Evolutionary conservation across 257 asterid genomes (phyloP).

Genomic region (Jacaranda mimosifolia): DNA sequence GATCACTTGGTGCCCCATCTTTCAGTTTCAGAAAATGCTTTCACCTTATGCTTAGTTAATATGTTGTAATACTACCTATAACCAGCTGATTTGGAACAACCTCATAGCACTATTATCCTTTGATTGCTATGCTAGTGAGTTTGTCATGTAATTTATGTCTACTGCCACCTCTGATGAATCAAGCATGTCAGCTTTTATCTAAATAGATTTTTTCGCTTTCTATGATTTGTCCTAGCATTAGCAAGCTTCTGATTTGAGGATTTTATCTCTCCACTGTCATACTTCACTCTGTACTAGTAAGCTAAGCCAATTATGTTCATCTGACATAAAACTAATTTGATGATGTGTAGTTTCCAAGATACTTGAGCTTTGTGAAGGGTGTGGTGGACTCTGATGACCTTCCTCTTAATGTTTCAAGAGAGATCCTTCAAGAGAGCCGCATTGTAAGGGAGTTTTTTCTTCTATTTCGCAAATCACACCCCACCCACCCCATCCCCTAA

Average conservation of each 20-base stretch:
- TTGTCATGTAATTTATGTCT: background rate
- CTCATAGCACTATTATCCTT: background rate
- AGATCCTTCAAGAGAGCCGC: constrained; percentile 99
- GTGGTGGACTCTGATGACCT: constrained; percentile 98
- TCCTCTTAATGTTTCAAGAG: constrained; percentile 98
- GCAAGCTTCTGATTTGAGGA: background rate
- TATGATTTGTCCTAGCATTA: background rate
- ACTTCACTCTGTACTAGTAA: background rate
- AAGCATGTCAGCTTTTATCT: background rate
- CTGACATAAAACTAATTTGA: constrained; percentile 25
- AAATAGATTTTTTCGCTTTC: background rate
- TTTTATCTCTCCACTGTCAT: background rate
- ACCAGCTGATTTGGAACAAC: background rate
- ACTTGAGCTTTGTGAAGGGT: constrained; percentile 98
- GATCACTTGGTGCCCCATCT: background rate
- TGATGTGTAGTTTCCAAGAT: constrained; percentile 87
- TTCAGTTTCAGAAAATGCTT: background rate
- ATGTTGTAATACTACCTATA: background rate
- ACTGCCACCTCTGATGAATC: background rate
- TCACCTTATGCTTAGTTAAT: background rate
- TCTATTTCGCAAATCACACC: background rate
- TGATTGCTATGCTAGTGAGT: background rate
- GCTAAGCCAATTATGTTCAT: background rate
- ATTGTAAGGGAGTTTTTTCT: constrained; percentile 62
- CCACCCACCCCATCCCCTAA: background rate